phyloP scores from a whole-genome alignment of 345 rosid species.

The Balakata baccata region DNA sequence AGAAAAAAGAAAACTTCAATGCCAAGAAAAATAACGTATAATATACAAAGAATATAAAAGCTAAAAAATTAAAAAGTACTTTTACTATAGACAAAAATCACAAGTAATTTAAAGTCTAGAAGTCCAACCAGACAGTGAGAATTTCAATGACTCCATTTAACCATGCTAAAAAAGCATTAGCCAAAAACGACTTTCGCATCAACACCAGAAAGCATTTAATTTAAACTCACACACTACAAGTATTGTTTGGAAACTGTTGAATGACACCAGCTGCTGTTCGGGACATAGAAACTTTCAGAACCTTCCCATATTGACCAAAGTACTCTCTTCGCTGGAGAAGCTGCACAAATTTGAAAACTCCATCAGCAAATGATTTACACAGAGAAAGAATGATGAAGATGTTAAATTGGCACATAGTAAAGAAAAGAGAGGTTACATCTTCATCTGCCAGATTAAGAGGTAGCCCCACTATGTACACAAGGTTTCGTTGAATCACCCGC shows the following conservation, averaged over 20 bases:
- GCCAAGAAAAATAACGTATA: not conserved
- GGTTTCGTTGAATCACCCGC: slow-evolving; percentile 77
- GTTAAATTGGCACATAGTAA: not conserved
- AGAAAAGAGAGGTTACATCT: slow-evolving; percentile 47
- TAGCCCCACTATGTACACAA: slow-evolving; percentile 86
- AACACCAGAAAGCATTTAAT: not conserved
- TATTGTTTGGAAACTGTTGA: slow-evolving; percentile 81
- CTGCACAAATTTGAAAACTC: slow-evolving; percentile 33
- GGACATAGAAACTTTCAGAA: slow-evolving; percentile 84
- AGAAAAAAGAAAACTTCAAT: not conserved
- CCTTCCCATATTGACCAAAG: slow-evolving; percentile 92
- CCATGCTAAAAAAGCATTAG: not conserved
- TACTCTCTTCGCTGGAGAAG: slow-evolving; percentile 72
- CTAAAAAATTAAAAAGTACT: not conserved
- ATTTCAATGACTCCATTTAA: not conserved
- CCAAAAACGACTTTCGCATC: not conserved
- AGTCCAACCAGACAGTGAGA: not conserved
- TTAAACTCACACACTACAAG: slow-evolving; percentile 83
- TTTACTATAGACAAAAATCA: not conserved
- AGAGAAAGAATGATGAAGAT: not conserved
- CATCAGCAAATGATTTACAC: not conserved
- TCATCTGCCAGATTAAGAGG: slow-evolving; percentile 88
- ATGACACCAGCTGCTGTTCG: slow-evolving; percentile 83
- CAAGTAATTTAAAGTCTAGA: not conserved
- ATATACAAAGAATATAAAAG: not conserved